Conservation (phyloP, 768 basidiomycete genomes). For the Paxillus ammoniavirescens region DNA sequence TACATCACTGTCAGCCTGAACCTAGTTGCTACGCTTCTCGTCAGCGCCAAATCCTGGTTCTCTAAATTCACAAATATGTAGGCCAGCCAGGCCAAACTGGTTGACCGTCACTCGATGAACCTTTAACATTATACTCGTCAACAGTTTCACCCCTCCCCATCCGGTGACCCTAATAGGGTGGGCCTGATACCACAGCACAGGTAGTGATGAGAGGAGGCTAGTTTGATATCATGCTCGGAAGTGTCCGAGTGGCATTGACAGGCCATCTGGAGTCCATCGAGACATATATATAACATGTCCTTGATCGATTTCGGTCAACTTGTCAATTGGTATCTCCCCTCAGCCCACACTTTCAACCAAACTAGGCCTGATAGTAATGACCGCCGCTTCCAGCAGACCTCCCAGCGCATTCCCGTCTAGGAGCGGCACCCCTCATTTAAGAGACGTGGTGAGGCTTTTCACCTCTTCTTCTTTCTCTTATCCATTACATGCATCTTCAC, state of each 20-base stretch:
- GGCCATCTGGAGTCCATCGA: background rate
- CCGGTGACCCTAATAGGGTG: too few relatives aligned
- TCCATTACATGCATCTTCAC: conserved; percentile 26
- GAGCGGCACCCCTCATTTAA: conserved; percentile 40
- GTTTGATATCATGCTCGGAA: background rate
- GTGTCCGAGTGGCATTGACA: background rate
- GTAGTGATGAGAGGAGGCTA: too few relatives aligned
- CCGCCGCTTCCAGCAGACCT: conserved; percentile 24
- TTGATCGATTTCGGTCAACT: conserved; percentile 4
- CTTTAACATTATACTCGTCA: too few relatives aligned
- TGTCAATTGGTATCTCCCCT: conserved; percentile 10
- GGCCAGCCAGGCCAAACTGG: too few relatives aligned
- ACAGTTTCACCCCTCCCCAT: too few relatives aligned
- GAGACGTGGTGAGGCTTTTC: conserved; percentile 39
- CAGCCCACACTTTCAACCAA: conserved; percentile 10
- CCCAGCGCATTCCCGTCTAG: conserved; percentile 34
- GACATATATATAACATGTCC: conserved; percentile 20
- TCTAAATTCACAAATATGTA: too few relatives aligned
- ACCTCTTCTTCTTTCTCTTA: background rate
- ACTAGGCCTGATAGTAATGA: conserved; percentile 13
- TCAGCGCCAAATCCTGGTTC: too few relatives aligned
- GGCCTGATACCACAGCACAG: too few relatives aligned
- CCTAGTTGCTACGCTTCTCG: too few relatives aligned
- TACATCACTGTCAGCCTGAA: too few relatives aligned
- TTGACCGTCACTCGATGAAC: too few relatives aligned